Evolutionary conservation across 805 yeast species (phyloP), one percentile per base, ranked within the genome.

Genomic region (Candida orba): DNA sequence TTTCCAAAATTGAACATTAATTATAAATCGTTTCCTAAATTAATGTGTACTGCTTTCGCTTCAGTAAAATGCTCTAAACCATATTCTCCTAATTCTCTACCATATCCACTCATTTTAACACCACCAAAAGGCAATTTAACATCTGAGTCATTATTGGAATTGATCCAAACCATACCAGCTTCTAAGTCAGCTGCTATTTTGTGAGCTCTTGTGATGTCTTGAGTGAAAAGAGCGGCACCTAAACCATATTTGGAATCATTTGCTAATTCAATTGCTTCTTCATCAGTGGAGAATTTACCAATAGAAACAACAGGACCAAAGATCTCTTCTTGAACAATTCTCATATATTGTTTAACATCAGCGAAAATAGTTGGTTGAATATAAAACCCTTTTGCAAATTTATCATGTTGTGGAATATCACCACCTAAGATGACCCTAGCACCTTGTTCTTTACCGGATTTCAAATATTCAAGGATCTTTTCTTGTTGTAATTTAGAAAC

Each of bases 1-100:
- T 29, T 29, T 29, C n/a, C 4, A 15, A 3, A n/a, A n/a, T 6
- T 15, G 8, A 4, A 31, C 2, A 15, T 15, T n/a, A 31, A 15
- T 47, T 36, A 54, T 43, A 57, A 46, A 39, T 47, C 52, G 49
- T 59, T 60, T 6, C 71, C 73, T 52, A 83, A 60, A 66, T 84
- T 86, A 48, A 89, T 81, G 54, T 84, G 86, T 45, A 80, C 72
- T 29, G 85, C 80, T 61, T 79, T 81, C 44, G 79, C 79, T 52
- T 76, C 77, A 12, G 84, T 79, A 63, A 78, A 81, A 58, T 73
- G 69, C 35, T 68, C 67, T 43, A 80, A 60, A n/a, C 84, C 85
- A 52, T 79, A 76, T 49, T 76, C 75, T 32, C 86, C 86, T 46
- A 80, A 66, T 60, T 81, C 86, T 60, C 85, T 71, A 39, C 85